Base-by-base conservation (phyloP, 768 basidiomycete species). In the Panaeolus papilionaceus region DNA sequence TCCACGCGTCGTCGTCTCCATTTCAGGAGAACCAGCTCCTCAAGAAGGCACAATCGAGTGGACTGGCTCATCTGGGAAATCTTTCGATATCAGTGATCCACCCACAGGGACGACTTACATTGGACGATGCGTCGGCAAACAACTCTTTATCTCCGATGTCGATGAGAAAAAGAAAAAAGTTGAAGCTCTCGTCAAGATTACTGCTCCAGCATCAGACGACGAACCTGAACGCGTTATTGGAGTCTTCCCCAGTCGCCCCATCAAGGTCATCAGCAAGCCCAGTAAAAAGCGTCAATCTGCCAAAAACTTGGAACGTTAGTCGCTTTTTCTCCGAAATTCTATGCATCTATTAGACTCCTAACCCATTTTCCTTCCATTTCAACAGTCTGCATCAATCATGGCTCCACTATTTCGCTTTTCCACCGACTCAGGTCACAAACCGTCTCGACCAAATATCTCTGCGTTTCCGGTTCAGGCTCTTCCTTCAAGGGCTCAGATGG, bases 211-310 rank as follows among this genome's bases (percentile, higher is more conserved):
- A 16, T 88, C 89, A 62, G 92, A 94, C 63, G 91, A 93, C 68
- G 91, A 93, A 75, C 88, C 89, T 66, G 93, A 95, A 75, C 87
- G 91, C 44, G 84, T 95, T 40, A 89, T 98, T 71, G 96, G 96
- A 23, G 86, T 88, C 20, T 98, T 98, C 82, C 91, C 93, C 51
- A 94, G 93, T 71, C 91, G 92, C 58, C 90, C 96, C n/a, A 98
- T 99, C 84, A 96, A 96, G 79, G 94, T 99, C 74, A 98, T 99
- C 80, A 95, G 93, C 81, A 99, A 98, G 79, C 97, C 97, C 4
- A 95, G 93, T 82, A 98, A 98, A 85, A 98, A 98, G 86, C 86
- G 95, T 72, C 92, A 95, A 79, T 94, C 92, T 75, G 93, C 92
- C 58, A 97, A 97, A 85, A 95, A 94, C 73, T 86, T 95, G 18